Evolutionary conservation across 345 rosid genomes (phyloP), one percentile per base, ranked within the genome.

Genomic region (Moricandia arvensis): DNA sequence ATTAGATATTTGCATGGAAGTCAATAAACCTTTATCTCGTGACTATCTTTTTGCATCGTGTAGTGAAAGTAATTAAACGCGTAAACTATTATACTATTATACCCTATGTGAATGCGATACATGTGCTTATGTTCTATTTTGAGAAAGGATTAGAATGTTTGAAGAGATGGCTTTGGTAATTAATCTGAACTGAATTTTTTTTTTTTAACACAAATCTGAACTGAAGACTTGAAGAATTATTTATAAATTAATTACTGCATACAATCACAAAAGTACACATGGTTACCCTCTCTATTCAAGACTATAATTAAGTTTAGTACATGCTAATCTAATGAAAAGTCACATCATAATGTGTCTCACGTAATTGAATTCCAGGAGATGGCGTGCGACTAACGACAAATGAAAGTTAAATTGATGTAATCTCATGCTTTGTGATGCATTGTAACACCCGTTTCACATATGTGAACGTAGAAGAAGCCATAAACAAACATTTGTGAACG

Each of bases 261-360:
- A 41, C 58, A 53, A 17, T 17, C 63, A 29, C 35, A 6, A 55
- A 18, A 13, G 6, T n/a, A 49, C 45, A 61, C 61, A 47, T 27
- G 34, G 31, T 8, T 41, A 21, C 24, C 24, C 24, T 21, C 24
- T 21, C 24, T 21, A 45, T 43, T 66, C 13, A 57, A 30, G 34
- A 43, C 12, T 11, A 64, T 1, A 34, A 7, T 38, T n/a, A n/a
- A n/a, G n/a, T n/a, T 55, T 17, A 26, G 16, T 7, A 51, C 35
- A 37, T 12, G 4, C 43, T 58, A 75, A n/a, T 38, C n/a, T 38
- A 47, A 45, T 72, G 71, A 71, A 54, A 59, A 59, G 55, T 71
- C 31, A 34, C 21, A 37, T 71, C 17, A 34, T 21, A 78, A 59
- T 73, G 64, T 60, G 72, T 59, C 66, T 72, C 77, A 66, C 77